Evolutionary conservation across 148 eudicot species (phyloP).

Genomic region (Rhododendron ferrugineum): DNA sequence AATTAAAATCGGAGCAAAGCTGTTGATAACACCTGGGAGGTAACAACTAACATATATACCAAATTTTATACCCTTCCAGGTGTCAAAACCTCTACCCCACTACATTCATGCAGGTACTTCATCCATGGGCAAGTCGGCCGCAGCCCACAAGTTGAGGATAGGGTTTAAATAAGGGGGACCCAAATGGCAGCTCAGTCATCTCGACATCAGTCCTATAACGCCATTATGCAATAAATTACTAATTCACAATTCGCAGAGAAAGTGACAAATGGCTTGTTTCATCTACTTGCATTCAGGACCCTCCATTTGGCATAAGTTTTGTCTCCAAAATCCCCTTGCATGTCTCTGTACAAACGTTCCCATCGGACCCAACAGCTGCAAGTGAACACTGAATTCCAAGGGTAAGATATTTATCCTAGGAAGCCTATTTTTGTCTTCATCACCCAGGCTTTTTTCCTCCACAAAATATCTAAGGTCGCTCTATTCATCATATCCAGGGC

Average conservation of each 20-base stretch:
- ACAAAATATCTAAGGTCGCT: neutral
- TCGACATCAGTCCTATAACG: neutral
- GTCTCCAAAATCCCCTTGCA: neutral
- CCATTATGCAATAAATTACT: neutral
- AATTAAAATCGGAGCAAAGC: too few relatives aligned
- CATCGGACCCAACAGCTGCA: neutral
- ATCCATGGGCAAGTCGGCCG: neutral
- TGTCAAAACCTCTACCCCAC: neutral
- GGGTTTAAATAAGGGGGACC: neutral
- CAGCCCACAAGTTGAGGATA: slow-evolving; percentile 2
- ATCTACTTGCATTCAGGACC: slow-evolving; percentile 7
- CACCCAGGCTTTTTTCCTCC: neutral
- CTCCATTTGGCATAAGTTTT: neutral
- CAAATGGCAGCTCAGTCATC: neutral
- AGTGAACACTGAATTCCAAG: neutral
- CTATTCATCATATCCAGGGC: neutral
- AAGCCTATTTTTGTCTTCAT: neutral
- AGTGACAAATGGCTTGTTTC: neutral
- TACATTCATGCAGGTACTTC: neutral
- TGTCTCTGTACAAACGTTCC: neutral
- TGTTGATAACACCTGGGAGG: too few relatives aligned
- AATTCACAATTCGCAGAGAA: neutral
- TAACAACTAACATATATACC: neutral
- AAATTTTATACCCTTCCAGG: neutral
- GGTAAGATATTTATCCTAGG: neutral